A percentile compares a stretch with the other conserved stretches of the same genome.
Evolutionary conservation across 208 protist species (phyloP).

Genomic region (Leptomonas seymouri): DNA sequence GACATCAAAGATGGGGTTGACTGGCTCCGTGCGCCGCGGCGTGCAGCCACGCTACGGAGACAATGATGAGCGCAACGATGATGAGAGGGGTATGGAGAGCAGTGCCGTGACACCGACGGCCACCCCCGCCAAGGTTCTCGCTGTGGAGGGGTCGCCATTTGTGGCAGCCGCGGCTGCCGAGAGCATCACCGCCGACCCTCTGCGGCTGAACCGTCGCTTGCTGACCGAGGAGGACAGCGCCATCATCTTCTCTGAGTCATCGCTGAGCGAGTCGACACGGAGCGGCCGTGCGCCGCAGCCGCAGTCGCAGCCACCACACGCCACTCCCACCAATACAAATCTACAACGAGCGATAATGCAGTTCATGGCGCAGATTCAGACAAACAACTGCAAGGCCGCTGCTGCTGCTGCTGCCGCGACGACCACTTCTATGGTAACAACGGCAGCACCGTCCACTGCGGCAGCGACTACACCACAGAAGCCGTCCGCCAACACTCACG

Average conservation of each 20-base stretch:
- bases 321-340: neutral
- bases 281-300: conserved; percentile 6
- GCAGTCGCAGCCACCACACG: conserved; percentile 6
- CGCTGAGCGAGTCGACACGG: conserved; percentile 9
- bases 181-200: neutral
- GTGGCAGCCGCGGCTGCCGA: conserved; percentile 12
- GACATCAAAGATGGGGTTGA: conserved; percentile 32
- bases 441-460: neutral
- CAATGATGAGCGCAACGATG: conserved; percentile 10
- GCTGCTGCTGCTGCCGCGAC: neutral
- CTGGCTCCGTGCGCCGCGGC: conserved; percentile 23
- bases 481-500: neutral
- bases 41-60: conserved; percentile 2
- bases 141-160: conserved; percentile 36
- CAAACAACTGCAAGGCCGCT: conserved; percentile 18
- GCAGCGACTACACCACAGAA: conserved; percentile 19
- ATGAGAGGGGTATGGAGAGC: neutral
- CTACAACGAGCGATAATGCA: conserved; percentile 33
- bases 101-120: conserved; percentile 19
- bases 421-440: neutral
- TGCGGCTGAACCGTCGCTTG: conserved; percentile 4
- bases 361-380: conserved; percentile 32
- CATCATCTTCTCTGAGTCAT: conserved; percentile 19
- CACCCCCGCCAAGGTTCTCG: conserved; percentile 34
- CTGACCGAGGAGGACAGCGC: conserved; percentile 23